Evolutionary conservation across 805 yeast species (phyloP), one percentile per base, ranked within the genome.

Genomic region (Candida krabiensis): DNA sequence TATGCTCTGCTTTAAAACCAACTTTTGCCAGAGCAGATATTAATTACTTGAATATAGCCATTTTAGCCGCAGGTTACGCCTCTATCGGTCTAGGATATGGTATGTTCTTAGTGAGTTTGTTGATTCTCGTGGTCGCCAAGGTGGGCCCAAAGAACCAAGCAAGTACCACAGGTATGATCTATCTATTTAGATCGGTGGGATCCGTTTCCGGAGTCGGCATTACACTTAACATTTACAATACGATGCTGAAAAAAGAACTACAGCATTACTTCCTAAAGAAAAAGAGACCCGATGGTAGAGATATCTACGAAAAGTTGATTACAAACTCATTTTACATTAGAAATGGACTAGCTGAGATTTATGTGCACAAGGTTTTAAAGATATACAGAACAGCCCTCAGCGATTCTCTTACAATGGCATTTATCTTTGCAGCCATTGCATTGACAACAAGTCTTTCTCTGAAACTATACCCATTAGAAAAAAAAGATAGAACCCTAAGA

Each of bases 121-220:
- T 65, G 27, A 58, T 70, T 25, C 56, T 71, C 35, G 71, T 69
- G 25, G 73, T 73, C 12, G 72, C 67, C 33, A 60, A 64, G 14
- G 69, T 70, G 21, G 73, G 73, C 5, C 55, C 60, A 36, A 63
- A 69, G 19, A 63, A 67, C 39, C 79, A 72, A 50, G 77, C 75
- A 11, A 59, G 71, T 2, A 69, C 71, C 34, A 71, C 74, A 1
- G 77, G 77, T 29, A 63, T 72, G 58, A 71, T 69, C 49, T 72
- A 73, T 43, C 50, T 73, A 35, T 72, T 74, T 61, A 61, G 77
- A 45, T 71, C 79, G 3, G 56, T 70, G 35, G 79, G 77, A 14
- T 66, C 67, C 32, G 73, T 70, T 9, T 43, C 67, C 7, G 77
- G 77, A 33, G 71, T 70, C 2, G 73, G 76, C 4, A 51, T 70